A percentile compares a stretch with the other conserved stretches of the same genome.
phyloP scores from a whole-genome alignment of 2,329 filamentous ascomycete genomes.

The Phialophora macrospora region DNA sequence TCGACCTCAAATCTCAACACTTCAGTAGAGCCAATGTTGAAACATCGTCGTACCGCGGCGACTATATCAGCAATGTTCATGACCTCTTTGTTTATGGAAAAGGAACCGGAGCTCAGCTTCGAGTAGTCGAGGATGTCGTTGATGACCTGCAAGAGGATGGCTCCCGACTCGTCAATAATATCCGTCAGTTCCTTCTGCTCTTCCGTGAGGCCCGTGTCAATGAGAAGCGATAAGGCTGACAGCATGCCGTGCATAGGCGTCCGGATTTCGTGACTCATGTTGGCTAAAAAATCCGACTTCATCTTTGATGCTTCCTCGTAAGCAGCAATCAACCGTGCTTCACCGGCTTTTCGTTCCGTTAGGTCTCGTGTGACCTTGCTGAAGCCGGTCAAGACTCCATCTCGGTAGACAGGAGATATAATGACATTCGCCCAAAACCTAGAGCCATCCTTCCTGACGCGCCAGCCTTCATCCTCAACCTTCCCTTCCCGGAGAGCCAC shows the following conservation, averaged over 20 bases:
- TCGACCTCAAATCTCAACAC: conserved; percentile 40
- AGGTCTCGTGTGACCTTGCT: conserved; percentile 65
- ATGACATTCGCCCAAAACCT: conserved; percentile 66
- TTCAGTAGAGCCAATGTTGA: conserved; percentile 27
- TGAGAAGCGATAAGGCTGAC: conserved; percentile 62
- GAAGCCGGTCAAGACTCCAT: conserved; percentile 60
- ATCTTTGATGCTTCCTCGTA: conserved; percentile 68
- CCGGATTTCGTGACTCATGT: conserved; percentile 68
- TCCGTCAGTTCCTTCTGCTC: conserved; percentile 62
- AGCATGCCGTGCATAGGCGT: conserved; percentile 69
- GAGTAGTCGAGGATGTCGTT: conserved; percentile 72
- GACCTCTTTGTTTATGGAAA: conserved; percentile 52
- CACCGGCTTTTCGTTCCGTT: conserved; percentile 50
- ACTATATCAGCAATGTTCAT: conserved; percentile 34
- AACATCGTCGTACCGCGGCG: conserved; percentile 27
- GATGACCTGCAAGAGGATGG: conserved; percentile 64
- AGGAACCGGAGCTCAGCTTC: conserved; percentile 61
- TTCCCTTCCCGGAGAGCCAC: conserved; percentile 61
- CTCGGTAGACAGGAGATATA: conserved; percentile 61
- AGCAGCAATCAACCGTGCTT: conserved; percentile 60
- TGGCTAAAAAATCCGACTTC: conserved; percentile 66
- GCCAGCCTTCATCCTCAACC: conserved; percentile 65
- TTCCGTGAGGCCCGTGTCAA: conserved; percentile 58
- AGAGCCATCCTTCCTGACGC: conserved; percentile 62
- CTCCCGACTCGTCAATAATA: conserved; percentile 65